phyloP scores from a whole-genome alignment of 2,329 filamentous ascomycete genomes.

The Sporothrix schenckii region DNA sequence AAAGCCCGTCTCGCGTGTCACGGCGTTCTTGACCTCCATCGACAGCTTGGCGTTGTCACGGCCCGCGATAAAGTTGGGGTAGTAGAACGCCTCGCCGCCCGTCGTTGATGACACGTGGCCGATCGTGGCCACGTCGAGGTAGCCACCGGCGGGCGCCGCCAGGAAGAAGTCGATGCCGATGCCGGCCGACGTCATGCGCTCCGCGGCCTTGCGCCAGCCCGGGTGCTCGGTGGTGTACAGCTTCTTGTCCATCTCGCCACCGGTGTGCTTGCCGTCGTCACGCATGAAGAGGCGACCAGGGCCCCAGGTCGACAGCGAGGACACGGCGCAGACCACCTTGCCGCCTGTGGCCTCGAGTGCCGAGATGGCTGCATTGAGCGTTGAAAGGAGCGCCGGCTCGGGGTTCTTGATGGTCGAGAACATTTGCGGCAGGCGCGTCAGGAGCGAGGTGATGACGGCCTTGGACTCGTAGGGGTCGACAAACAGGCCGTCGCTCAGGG shows the following conservation, averaged over 20 bases:
- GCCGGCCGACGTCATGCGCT: conserved; percentile 84
- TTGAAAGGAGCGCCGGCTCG: conserved; percentile 83
- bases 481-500: conserved; percentile 87
- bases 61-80: conserved; percentile 89
- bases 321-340: conserved; percentile 85
- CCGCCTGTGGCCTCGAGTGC: conserved; percentile 85
- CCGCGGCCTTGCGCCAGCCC: conserved; percentile 81
- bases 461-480: conserved; percentile 89
- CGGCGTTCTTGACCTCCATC: conserved; percentile 80
- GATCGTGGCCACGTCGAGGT: conserved; percentile 92
- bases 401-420: conserved; percentile 88
- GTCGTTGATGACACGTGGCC: conserved; percentile 84
- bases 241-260: conserved; percentile 88
- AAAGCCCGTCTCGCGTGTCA: conserved; percentile 89
- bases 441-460: conserved; percentile 81
- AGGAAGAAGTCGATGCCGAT: conserved; percentile 94
- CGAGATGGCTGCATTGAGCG: conserved; percentile 79
- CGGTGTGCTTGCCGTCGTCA: conserved; percentile 83
- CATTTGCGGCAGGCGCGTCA: conserved; percentile 79
- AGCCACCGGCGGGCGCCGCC: conserved; percentile 84
- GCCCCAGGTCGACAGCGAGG: conserved; percentile 88
- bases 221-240: conserved; percentile 88
- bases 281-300: conserved; percentile 82
- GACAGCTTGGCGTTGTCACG: conserved; percentile 83
- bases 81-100: conserved; percentile 96